These are phyloP conservation scores for Priceomyces castillae DNA, from an alignment of 805 yeast genomes.

Conservation along the genomic window DNA sequence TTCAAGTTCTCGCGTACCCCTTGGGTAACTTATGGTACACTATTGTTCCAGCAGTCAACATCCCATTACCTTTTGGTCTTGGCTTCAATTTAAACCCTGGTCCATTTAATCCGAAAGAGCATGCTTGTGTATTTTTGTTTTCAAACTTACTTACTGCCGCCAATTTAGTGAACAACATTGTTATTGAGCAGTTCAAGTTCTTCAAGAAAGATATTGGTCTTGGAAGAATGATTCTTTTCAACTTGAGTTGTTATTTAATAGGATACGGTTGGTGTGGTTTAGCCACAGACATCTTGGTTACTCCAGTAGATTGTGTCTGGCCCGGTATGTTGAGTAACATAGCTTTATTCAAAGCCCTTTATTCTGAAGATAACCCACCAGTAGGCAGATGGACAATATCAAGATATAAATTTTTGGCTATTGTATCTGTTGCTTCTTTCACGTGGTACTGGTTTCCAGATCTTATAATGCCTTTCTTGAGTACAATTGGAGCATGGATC, in stretches of 20 bases:
- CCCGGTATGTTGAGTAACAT: too few relatives aligned
- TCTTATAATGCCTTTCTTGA: too few relatives aligned
- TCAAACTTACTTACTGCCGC: conserved; percentile 6
- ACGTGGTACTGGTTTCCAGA: too few relatives aligned
- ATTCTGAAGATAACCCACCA: too few relatives aligned
- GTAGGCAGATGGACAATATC: too few relatives aligned
- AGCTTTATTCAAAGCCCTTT: too few relatives aligned
- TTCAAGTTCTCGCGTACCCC: conserved; percentile 21
- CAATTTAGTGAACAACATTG: conserved; percentile 7
- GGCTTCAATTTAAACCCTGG: conserved; percentile 19
- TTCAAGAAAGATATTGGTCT: conserved; percentile 9
- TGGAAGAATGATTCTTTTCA: conserved; percentile 12
- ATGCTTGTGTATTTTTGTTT: conserved; percentile 13
- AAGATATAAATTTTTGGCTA: too few relatives aligned
- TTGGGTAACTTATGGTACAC: conserved; percentile 13
- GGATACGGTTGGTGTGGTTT: conserved; percentile 38
- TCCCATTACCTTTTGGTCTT: conserved; percentile 20
- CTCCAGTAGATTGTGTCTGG: too few relatives aligned
- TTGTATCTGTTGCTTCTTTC: too few relatives aligned
- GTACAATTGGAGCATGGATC: too few relatives aligned
- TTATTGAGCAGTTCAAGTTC: conserved; percentile 11
- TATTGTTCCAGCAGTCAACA: conserved; percentile 1
- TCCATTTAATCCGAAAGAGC: conserved; percentile 20
- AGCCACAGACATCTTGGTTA: conserved; percentile 55
- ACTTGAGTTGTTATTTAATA: conserved; percentile 7